phyloP scores from a whole-genome alignment of 2,329 filamentous ascomycete genomes.

The Neopestalotiopsis sp. region DNA sequence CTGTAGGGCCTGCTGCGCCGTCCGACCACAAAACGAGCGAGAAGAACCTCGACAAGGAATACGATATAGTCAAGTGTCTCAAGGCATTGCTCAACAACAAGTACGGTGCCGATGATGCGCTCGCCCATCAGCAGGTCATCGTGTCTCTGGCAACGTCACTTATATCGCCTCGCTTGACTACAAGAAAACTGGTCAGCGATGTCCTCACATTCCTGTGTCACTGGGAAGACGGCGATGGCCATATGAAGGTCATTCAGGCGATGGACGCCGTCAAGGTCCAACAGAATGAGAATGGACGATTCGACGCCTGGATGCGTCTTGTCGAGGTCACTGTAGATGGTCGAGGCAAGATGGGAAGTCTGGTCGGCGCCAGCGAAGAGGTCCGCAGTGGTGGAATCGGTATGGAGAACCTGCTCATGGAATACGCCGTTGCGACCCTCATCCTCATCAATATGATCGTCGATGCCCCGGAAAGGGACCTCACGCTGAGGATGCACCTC shows the following conservation, averaged over 20 bases:
- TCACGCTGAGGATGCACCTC: slow-evolving; percentile 92
- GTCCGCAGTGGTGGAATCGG: slow-evolving; percentile 94
- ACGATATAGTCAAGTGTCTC: slow-evolving; percentile 96
- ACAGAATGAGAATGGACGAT: slow-evolving; percentile 90
- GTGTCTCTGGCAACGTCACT: slow-evolving; percentile 86
- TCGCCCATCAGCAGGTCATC: slow-evolving; percentile 88
- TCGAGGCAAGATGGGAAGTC: slow-evolving; percentile 96
- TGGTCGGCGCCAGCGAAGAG: slow-evolving; percentile 96
- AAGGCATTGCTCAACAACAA: slow-evolving; percentile 99
- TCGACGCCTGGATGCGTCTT: slow-evolving; percentile 98
- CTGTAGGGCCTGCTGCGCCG: slow-evolving; percentile 71
- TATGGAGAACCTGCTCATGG: slow-evolving; percentile 99
- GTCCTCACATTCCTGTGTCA: slow-evolving; percentile 96
- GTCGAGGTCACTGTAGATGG: slow-evolving; percentile 97
- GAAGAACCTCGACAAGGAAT: slow-evolving; percentile 87
- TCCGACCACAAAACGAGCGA: slow-evolving; percentile 64
- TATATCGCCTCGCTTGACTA: slow-evolving; percentile 86
- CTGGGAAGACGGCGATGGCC: slow-evolving; percentile 86
- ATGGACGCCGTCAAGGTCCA: slow-evolving; percentile 89
- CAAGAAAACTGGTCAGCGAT: slow-evolving; percentile 92
- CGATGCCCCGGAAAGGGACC: slow-evolving; percentile 85
- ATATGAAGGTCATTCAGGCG: slow-evolving; percentile 90
- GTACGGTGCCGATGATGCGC: slow-evolving; percentile 94
- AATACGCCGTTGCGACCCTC: slow-evolving; percentile 94
- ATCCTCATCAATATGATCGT: slow-evolving; percentile 97